Base-by-base conservation (phyloP, 2,329 filamentous ascomycete species). In the Stagonosporopsis vannaccii region DNA sequence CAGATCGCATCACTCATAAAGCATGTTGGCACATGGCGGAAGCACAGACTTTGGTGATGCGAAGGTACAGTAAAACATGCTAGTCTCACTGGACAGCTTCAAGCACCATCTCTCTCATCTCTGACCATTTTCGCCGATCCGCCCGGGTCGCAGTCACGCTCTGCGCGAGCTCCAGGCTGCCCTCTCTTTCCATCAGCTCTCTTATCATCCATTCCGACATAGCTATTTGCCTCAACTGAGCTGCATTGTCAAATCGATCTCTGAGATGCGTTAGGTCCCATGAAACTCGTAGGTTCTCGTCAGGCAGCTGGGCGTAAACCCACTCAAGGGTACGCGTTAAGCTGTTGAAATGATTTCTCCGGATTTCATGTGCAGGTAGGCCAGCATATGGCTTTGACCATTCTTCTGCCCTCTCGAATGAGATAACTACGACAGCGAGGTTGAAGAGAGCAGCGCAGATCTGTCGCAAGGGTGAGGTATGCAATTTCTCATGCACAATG, bases 361-460 rank as follows among this genome's bases (percentile, higher is more conserved):
- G 12, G 15, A 26, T 4, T 4, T 15, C 8, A 6, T 13, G n/a
- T 17, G 20, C 13, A n/a, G 1, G 9, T 6, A 26, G 9, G 2
- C 15, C 39, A 15, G 15, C 3, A n/a, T 25, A 17, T 8, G 25
- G 12, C 25, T 12, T 12, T 19, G 23, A 17, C n/a, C 40, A 12
- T 2, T 28, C 25, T 12, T 42, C 23, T 6, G 22, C 23, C 39
- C 37, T 17, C 9, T 43, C 23, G 33, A 56, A 60, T 0, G 60
- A 54, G 30, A 65, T 46, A 30, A 63, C 32, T 0, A 61, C 20
- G 1, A 50, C 33, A 0, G 35, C 23, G 6, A 65, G 56, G 17
- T 55, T 58, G 7, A 56, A 58, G 12, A 65, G 49, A 12, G 60
- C 50, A 7, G 32, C 20, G 11, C 57, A 55, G 9, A 63, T 53